A percentile compares a stretch with the other conserved stretches of the same genome.
Conservation (phyloP, 2,329 filamentous ascomycete genomes). For the Ophiostoma ips region DNA sequence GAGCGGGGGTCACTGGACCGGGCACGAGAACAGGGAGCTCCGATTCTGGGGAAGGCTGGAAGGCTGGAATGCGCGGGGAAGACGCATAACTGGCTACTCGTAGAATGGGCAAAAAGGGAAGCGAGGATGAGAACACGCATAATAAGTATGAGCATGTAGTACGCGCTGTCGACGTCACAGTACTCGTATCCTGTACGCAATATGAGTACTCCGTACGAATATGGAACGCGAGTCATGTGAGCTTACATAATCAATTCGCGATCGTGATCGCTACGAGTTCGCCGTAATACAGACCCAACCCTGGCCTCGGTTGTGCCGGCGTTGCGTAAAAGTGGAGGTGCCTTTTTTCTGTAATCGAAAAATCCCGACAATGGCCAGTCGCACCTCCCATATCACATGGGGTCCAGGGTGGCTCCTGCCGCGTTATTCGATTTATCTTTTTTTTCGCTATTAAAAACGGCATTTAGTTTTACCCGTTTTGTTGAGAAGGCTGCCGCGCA, state of each 20-base stretch:
- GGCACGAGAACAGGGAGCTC: neutral
- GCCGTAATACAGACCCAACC: too few relatives aligned
- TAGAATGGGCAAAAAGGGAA: too few relatives aligned
- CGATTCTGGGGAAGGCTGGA: neutral
- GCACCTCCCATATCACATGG: neutral
- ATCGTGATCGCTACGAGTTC: too few relatives aligned
- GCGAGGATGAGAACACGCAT: too few relatives aligned
- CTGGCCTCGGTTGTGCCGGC: neutral
- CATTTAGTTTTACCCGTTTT: neutral
- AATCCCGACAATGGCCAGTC: conserved; percentile 3
- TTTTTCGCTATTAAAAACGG: neutral
- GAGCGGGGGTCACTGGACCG: neutral
- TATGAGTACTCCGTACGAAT: too few relatives aligned
- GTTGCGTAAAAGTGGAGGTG: conserved; percentile 2
- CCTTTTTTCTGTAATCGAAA: conserved; percentile 1
- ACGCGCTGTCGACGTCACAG: too few relatives aligned
- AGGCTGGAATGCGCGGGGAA: too few relatives aligned
- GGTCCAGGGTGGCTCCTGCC: neutral
- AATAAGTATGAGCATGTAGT: too few relatives aligned
- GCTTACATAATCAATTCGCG: neutral
- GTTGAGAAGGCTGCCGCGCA: conserved; percentile 9
- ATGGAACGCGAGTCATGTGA: neutral
- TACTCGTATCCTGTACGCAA: too few relatives aligned
- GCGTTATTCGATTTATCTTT: neutral
- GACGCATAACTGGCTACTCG: too few relatives aligned